These are phyloP conservation scores for Colletotrichum somersetense DNA, from an alignment of 2,329 filamentous ascomycete species.

Conservation along the genomic window DNA sequence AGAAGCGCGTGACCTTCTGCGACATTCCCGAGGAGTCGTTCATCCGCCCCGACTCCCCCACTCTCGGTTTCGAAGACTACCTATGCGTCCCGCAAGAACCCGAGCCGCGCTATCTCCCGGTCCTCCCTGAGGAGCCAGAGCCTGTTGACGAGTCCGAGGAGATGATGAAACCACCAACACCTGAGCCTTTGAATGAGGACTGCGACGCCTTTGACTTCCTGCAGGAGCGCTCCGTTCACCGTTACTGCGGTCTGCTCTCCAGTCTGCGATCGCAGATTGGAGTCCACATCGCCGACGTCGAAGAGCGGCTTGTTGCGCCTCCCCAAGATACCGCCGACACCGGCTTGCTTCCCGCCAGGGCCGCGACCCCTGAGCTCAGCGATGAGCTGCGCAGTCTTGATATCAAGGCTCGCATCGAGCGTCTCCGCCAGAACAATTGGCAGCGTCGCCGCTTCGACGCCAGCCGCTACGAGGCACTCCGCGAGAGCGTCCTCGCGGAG, in stretches of 20 bases:
- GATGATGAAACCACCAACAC: slow-evolving; percentile 42
- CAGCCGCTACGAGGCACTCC: slow-evolving; percentile 64
- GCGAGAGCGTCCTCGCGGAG: slow-evolving; percentile 65
- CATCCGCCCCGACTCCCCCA: slow-evolving; percentile 71
- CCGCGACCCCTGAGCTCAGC: slow-evolving; percentile 42
- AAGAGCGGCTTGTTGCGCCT: slow-evolving; percentile 52
- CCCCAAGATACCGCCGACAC: slow-evolving; percentile 41
- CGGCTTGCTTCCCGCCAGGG: slow-evolving; percentile 33
- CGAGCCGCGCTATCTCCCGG: slow-evolving; percentile 39
- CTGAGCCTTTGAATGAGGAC: slow-evolving; percentile 40
- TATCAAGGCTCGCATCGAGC: slow-evolving; percentile 65
- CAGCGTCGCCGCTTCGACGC: slow-evolving; percentile 67
- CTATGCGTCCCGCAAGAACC: slow-evolving; percentile 43
- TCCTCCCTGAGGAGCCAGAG: slow-evolving; percentile 40
- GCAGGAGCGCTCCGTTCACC: slow-evolving; percentile 59
- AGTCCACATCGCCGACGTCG: slow-evolving; percentile 61
- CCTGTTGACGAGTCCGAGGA: slow-evolving; percentile 43
- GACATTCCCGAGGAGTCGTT: slow-evolving; percentile 57
- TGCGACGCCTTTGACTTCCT: slow-evolving; percentile 52
- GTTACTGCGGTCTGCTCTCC: slow-evolving; percentile 62
- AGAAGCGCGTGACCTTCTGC: slow-evolving; percentile 56
- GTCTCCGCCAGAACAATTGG: slow-evolving; percentile 67
- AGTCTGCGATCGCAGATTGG: slow-evolving; percentile 62
- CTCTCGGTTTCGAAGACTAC: slow-evolving; percentile 66
- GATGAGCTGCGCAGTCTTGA: slow-evolving; percentile 57